These are phyloP conservation scores for Pyrenula aspistea DNA, from an alignment of 495 filamentous ascomycete species.

Conservation along the genomic window DNA sequence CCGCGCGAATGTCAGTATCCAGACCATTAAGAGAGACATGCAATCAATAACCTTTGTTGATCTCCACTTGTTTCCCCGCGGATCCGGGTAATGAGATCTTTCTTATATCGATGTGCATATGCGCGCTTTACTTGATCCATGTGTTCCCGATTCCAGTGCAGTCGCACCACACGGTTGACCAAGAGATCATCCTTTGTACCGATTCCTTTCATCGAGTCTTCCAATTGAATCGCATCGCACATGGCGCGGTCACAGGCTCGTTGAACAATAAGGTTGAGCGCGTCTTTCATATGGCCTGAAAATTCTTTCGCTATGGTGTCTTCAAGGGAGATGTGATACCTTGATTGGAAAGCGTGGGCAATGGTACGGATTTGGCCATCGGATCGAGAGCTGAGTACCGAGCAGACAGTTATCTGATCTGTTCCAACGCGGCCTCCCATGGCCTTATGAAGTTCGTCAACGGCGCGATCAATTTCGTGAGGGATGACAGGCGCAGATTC, in stretches of 20 bases:
- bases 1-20: not conserved
- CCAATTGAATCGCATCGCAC: conserved; percentile 67
- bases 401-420: conserved; percentile 64
- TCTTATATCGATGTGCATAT: conserved; percentile 52
- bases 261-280: conserved; percentile 66
- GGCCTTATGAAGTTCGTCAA: conserved; percentile 56
- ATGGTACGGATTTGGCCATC: conserved; percentile 76
- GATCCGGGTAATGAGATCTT: conserved; percentile 51
- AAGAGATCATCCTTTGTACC: conserved; percentile 80
- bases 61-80: conserved; percentile 78
- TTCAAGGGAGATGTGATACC: conserved; percentile 54
- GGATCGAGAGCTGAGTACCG: conserved; percentile 58
- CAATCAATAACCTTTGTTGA: conserved; percentile 47
- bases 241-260: conserved; percentile 66
- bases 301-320: conserved; percentile 69
- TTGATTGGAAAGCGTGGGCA: conserved; percentile 51
- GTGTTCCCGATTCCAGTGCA: conserved; percentile 67
- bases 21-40: not conserved
- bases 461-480: conserved; percentile 58
- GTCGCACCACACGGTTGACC: conserved; percentile 57
- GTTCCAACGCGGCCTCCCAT: conserved; percentile 60
- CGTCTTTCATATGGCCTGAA: conserved; percentile 83
- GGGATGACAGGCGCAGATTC: conserved; percentile 61
- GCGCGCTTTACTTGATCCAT: conserved; percentile 62
- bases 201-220: conserved; percentile 74